These are phyloP conservation scores for Arachnopeziza araneosa DNA, from an alignment of 2,329 filamentous ascomycete genomes.

Conservation along the genomic window DNA sequence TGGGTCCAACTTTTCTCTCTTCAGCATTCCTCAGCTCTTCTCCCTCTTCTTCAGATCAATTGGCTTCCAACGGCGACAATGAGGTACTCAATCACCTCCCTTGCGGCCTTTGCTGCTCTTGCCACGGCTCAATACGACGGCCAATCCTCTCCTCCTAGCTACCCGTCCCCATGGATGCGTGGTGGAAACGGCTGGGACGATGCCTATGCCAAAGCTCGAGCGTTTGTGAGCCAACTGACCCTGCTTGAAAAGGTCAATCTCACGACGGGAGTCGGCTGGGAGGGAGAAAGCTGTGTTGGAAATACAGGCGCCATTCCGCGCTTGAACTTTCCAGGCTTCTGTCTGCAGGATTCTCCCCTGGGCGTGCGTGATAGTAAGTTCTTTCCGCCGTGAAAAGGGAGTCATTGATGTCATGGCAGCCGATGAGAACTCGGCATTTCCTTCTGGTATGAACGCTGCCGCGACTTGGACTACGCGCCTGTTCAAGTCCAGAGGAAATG, in stretches of 20 bases:
- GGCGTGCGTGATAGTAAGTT: slow-evolving; percentile 36
- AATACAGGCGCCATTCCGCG: slow-evolving; percentile 26
- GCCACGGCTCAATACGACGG: slow-evolving; percentile 21
- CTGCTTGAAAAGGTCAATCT: slow-evolving; percentile 86
- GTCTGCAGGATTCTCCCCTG: slow-evolving; percentile 31
- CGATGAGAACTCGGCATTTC: slow-evolving; percentile 71
- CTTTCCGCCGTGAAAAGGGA: slow-evolving; percentile 38
- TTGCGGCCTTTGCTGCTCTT: slow-evolving; percentile 13
- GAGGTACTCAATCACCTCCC: slow-evolving; percentile 17
- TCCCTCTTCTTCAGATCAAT: not conserved
- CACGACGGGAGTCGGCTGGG: slow-evolving; percentile 67
- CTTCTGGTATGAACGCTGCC: slow-evolving; percentile 68
- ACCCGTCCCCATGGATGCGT: slow-evolving; percentile 32
- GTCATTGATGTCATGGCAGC: slow-evolving; percentile 41
- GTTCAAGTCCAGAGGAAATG: slow-evolving; percentile 62
- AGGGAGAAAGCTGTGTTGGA: slow-evolving; percentile 16
- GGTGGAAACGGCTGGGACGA: slow-evolving; percentile 49
- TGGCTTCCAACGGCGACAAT: slow-evolving; percentile 6
- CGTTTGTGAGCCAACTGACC: slow-evolving; percentile 67
- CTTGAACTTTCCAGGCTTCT: slow-evolving; percentile 27
- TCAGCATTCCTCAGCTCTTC: not conserved
- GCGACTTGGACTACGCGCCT: slow-evolving; percentile 70
- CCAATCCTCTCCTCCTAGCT: slow-evolving; percentile 26
- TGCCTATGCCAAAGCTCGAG: slow-evolving; percentile 65
- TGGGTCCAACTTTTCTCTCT: not conserved